Conservation (phyloP, 768 basidiomycete species). For the Lactarius indigo region DNA sequence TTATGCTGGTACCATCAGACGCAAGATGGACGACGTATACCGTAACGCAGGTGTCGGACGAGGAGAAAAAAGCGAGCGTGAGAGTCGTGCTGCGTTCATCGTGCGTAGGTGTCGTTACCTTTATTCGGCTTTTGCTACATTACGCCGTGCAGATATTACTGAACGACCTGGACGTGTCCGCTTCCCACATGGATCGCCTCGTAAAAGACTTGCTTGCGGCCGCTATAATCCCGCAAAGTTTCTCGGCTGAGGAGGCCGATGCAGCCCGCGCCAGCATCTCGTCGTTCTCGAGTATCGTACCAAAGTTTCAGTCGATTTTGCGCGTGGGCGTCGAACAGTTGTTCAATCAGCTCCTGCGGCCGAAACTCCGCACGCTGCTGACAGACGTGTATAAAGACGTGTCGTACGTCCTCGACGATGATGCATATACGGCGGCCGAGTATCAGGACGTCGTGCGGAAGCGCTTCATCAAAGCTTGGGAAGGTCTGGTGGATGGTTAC, state of each 20-base stretch:
- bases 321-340: slow-evolving; percentile 91
- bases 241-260: slow-evolving; percentile 53
- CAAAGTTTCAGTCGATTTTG: slow-evolving; percentile 67
- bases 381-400: slow-evolving; percentile 89
- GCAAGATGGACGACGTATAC: slow-evolving; percentile 87
- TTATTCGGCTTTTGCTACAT: neutral
- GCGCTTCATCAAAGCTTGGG: slow-evolving; percentile 89
- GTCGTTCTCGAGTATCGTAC: slow-evolving; percentile 49
- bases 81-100: slow-evolving; percentile 75
- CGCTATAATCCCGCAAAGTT: slow-evolving; percentile 60
- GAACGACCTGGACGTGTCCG: slow-evolving; percentile 93
- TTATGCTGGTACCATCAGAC: slow-evolving; percentile 75
- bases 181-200: slow-evolving; percentile 83
- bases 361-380: slow-evolving; percentile 78
- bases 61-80: slow-evolving; percentile 75
- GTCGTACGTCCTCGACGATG: slow-evolving; percentile 86
- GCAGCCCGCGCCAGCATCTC: slow-evolving; percentile 46
- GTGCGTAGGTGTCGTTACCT: slow-evolving; percentile 45
- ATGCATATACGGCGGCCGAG: slow-evolving; percentile 77
- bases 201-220: slow-evolving; percentile 59
- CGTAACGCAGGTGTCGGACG: slow-evolving; percentile 48
- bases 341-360: slow-evolving; percentile 91
- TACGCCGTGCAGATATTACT: slow-evolving; percentile 64
- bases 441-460: slow-evolving; percentile 85
- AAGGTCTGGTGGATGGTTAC: slow-evolving; percentile 79